Evolutionary conservation across 1,139 yeast genomes (phyloP).

Genomic region (Lodderomyces theae): DNA sequence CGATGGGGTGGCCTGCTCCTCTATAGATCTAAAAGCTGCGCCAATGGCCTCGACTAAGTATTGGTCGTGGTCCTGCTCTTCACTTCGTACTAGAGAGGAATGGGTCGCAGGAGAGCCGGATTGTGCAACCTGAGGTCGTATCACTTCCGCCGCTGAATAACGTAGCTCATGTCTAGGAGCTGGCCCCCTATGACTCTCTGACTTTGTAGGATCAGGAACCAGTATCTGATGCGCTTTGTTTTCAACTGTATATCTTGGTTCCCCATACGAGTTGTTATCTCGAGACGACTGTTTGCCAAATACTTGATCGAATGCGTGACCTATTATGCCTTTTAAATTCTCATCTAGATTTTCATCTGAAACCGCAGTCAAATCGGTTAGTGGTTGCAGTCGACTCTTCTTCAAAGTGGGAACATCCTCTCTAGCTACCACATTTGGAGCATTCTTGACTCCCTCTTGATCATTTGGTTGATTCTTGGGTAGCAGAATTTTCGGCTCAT

Average conservation of each 20-base stretch:
- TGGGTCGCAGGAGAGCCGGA: not conserved
- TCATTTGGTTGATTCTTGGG: no score
- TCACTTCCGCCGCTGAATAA: no score
- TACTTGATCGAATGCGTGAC: slow-evolving; percentile 20
- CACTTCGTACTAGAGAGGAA: not conserved
- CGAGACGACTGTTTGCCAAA: not conserved
- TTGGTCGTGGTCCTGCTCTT: slow-evolving; percentile 16
- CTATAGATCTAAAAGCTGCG: not conserved
- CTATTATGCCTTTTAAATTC: slow-evolving; percentile 24
- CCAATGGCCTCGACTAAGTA: slow-evolving; percentile 27
- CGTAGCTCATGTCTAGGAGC: no score
- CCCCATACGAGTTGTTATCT: no score
- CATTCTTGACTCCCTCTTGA: no score
- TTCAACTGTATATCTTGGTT: not conserved
- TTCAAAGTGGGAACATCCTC: no score
- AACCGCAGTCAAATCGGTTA: not conserved
- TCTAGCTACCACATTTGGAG: no score
- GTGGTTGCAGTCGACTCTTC: not conserved
- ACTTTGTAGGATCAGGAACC: not conserved
- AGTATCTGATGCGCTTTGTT: not conserved
- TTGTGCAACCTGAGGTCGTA: not conserved
- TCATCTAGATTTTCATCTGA: slow-evolving; percentile 10
- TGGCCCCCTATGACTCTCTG: slow-evolving; percentile 1
- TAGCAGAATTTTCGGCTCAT: no score
- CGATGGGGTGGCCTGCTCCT: not conserved